Evolutionary conservation across 306 rosid species (phyloP).

Genomic region (Corylus americana): DNA sequence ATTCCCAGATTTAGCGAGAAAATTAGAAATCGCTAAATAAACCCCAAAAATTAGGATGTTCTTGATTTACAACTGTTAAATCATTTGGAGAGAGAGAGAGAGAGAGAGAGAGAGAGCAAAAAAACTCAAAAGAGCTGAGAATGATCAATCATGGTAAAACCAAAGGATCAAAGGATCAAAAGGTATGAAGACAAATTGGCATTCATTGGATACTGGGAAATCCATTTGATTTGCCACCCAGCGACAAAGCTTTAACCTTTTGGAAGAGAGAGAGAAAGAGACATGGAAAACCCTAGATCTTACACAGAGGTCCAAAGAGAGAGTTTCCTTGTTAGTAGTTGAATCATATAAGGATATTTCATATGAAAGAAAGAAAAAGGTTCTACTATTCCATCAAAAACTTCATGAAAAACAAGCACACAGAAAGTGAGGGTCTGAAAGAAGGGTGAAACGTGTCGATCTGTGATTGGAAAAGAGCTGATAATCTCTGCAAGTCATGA

Average conservation of each 20-base stretch:
- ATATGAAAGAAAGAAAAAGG: slow-evolving; percentile 28
- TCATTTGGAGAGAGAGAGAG: neutral
- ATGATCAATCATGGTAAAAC: slow-evolving; percentile 4
- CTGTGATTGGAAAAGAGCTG: slow-evolving; percentile 9
- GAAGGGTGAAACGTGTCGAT: slow-evolving; percentile 44
- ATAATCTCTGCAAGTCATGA: neutral
- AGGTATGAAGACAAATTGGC: slow-evolving; percentile 32
- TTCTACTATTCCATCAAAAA: slow-evolving; percentile 42
- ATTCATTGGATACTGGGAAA: neutral
- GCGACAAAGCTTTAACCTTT: neutral
- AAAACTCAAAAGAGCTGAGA: neutral
- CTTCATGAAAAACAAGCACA: slow-evolving; percentile 2
- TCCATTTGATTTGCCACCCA: neutral
- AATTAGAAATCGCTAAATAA: neutral
- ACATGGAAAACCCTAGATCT: slow-evolving; percentile 46
- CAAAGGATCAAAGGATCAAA: slow-evolving; percentile 10
- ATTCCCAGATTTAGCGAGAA: neutral
- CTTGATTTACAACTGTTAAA: neutral
- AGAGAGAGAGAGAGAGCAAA: neutral
- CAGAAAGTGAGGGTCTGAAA: neutral
- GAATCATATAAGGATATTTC: slow-evolving; percentile 5
- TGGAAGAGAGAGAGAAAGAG: neutral
- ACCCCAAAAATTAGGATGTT: neutral
- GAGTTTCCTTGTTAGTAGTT: slow-evolving; percentile 22
- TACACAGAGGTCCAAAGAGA: slow-evolving; percentile 49